Conservation (phyloP, 2,329 filamentous ascomycete species). For the Microcyclospora tardicrescens region DNA sequence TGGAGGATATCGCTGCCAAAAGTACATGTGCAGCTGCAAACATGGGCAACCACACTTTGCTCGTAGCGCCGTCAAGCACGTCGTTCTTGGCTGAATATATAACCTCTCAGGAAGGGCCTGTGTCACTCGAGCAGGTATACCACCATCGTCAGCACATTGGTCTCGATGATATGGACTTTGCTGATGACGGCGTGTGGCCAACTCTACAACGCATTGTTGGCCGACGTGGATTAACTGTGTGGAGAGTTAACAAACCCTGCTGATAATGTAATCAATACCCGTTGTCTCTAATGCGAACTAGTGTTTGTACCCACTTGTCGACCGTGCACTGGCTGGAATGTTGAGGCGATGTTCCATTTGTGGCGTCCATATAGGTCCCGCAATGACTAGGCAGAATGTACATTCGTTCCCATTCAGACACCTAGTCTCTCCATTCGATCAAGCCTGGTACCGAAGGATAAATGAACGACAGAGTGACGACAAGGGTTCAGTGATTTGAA, state of each 20-base stretch:
- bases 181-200: slow-evolving; percentile 59
- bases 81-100: slow-evolving; percentile 51
- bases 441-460: too few species aligned
- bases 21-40: slow-evolving; percentile 46
- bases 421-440: too few species aligned
- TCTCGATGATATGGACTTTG: slow-evolving; percentile 69
- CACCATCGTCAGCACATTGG: slow-evolving; percentile 56
- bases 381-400: too few species aligned
- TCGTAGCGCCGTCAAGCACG: slow-evolving; percentile 62
- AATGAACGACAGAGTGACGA: too few species aligned
- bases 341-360: too few species aligned
- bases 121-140: slow-evolving; percentile 56
- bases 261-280: slow-evolving; percentile 2
- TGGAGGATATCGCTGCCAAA: slow-evolving; percentile 50
- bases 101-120: slow-evolving; percentile 2
- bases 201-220: slow-evolving; percentile 51
- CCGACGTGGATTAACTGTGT: slow-evolving; percentile 33
- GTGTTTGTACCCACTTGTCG: too few species aligned
- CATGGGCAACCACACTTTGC: slow-evolving; percentile 29
- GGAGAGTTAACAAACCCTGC: slow-evolving; percentile 29
- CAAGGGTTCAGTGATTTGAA: too few species aligned
- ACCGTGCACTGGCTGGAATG: too few species aligned
- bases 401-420: too few species aligned
- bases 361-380: too few species aligned
- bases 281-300: too few species aligned